Conservation (phyloP, 225 moss, liverwort and hornwort genomes). For the Asterella californica region DNA sequence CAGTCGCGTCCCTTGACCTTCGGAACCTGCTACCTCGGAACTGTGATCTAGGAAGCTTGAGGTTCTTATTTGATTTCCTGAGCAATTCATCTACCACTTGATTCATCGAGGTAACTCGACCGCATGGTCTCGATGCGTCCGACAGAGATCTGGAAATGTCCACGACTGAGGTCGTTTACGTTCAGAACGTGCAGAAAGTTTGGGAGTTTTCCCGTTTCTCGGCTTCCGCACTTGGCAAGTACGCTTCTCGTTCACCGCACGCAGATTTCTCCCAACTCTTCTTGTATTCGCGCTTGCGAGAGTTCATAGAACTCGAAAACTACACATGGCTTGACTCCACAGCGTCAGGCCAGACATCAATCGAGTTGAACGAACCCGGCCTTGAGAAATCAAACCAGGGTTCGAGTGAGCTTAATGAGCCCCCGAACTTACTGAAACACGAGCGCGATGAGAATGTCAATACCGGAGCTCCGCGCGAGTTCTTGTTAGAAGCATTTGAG, state of each 20-base stretch:
- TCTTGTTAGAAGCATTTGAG: not conserved
- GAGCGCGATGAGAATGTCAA: not conserved
- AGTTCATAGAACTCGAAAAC: constrained; percentile 8
- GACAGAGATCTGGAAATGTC: not conserved
- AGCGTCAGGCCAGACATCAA: not conserved
- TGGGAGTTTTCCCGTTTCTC: not conserved
- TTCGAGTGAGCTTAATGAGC: not conserved
- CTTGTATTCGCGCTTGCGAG: not conserved
- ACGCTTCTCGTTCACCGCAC: not conserved
- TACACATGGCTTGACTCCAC: constrained; percentile 2
- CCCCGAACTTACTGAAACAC: not conserved
- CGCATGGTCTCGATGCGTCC: not conserved
- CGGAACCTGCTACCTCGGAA: not conserved
- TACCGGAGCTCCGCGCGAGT: not conserved
- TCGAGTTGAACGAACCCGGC: not conserved
- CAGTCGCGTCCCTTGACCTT: constrained; percentile 9
- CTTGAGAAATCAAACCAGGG: not conserved
- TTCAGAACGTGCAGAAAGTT: not conserved
- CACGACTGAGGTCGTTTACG: not conserved
- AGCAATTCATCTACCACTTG: not conserved
- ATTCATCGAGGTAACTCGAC: not conserved
- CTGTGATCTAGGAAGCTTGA: not conserved
- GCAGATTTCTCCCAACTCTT: not conserved
- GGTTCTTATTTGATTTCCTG: not conserved
- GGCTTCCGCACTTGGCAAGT: too few relatives aligned